Percentiles rank a stretch among this genome's conserved stretches.
Evolutionary conservation across 768 basidiomycete species (phyloP).

Genomic region (Inosperma sp.): DNA sequence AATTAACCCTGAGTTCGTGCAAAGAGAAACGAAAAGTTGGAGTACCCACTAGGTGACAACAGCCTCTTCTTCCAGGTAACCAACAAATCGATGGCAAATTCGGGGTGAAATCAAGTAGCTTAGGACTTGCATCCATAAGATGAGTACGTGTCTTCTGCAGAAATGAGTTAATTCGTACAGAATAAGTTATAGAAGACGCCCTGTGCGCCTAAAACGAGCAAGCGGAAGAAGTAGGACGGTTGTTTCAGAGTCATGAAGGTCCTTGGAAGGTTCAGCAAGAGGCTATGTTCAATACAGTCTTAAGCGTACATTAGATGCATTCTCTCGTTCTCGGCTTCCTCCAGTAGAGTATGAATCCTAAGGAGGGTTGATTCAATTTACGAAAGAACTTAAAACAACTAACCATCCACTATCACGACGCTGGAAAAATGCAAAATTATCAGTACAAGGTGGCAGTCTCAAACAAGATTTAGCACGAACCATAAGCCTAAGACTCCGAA

Average conservation of each 20-base stretch:
- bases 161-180: constrained; percentile 43
- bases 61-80: constrained; percentile 91
- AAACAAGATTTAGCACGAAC: constrained; percentile 34
- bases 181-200: constrained; percentile 90
- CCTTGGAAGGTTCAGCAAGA: constrained; percentile 40
- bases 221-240: constrained; percentile 77
- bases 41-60: constrained; percentile 85
- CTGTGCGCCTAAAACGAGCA: constrained; percentile 83
- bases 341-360: constrained; percentile 91
- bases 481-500: constrained; percentile 85
- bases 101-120: constrained; percentile 73
- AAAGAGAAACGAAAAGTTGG: no score
- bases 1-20: no score
- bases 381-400: constrained; percentile 13
- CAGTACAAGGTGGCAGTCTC: not conserved
- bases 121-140: constrained; percentile 48
- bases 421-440: constrained; percentile 23
- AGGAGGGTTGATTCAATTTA: constrained; percentile 45
- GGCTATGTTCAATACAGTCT: not conserved
- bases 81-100: constrained; percentile 88
- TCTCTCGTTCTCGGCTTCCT: constrained; percentile 96
- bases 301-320: constrained; percentile 82
- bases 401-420: constrained; percentile 49
- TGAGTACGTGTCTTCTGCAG: constrained; percentile 9
- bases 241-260: constrained; percentile 92